Base-by-base conservation (phyloP, 768 basidiomycete species). In the Neoboletus magnificus region DNA sequence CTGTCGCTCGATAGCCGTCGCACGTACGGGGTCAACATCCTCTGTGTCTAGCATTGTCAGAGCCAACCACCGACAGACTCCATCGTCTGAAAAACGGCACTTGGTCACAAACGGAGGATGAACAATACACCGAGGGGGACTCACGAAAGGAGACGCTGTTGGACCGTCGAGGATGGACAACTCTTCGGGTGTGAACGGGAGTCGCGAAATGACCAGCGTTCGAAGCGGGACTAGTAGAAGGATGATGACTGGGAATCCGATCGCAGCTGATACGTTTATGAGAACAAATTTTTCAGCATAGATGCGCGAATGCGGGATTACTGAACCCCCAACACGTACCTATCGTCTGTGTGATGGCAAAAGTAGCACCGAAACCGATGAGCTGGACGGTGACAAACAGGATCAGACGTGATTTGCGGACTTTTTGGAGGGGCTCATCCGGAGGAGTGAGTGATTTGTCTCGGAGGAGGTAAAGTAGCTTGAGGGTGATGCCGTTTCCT, bases 241-340 rank as follows among this genome's bases (percentile, higher is more conserved):
- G 64, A 96, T 94, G 63, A 97, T 83, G 48, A 96, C 79, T 0
- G 94, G 93, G 69, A 97, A 97, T 1, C 87, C 92, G 55, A 96
- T 93, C 5, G 92, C 93, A 40, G n/a, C n/a, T n/a, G n/a, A n/a
- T n/a, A n/a, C n/a, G n/a, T n/a, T n/a, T n/a, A n/a, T n/a, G n/a
- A n/a, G n/a, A n/a, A n/a, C n/a, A n/a, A n/a, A n/a, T n/a, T 33
- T 35, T 35, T 1, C 2, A 15, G 18, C 39, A 22, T 40, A 20
- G 3, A 20, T 22, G 39, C 8, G 20, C 22, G n/a, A 29, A 12
- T 40, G 25, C 5, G 13, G 27, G 48, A 39, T 48, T 3, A 20
- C 6, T 12, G 5, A 2, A 16, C 4, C 18, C 16, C 11, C 1
- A 13, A 32, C 5, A 67, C 78, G 32, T 58, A 91, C 91, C 91